Evolutionary conservation across 768 basidiomycete species (phyloP).

Genomic region (Kwoniella europaea): DNA sequence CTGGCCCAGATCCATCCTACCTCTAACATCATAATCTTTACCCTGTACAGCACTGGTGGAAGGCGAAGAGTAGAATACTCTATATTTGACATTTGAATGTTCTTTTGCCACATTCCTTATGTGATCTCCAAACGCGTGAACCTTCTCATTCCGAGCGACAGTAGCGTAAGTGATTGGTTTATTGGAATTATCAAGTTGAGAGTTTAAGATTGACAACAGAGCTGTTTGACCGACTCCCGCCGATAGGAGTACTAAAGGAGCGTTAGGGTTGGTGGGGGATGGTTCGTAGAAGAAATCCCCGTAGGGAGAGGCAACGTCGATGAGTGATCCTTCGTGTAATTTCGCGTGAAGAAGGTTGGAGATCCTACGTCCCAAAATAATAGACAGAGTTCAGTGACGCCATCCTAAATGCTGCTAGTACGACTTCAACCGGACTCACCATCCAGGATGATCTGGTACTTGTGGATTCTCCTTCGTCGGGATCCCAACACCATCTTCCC

Average conservation of each 20-base stretch:
- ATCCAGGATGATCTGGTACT: slow-evolving; percentile 17
- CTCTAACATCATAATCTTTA: slow-evolving; percentile 21
- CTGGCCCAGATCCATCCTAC: slow-evolving; percentile 20
- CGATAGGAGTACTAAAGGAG: slow-evolving; percentile 31
- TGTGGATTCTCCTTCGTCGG: slow-evolving; percentile 8
- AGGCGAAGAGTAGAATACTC: slow-evolving; percentile 22
- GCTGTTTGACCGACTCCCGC: slow-evolving; percentile 36
- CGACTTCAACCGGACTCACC: slow-evolving; percentile 9
- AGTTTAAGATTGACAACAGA: slow-evolving; percentile 35
- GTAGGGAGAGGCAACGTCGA: slow-evolving; percentile 30
- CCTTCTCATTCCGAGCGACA: slow-evolving; percentile 17
- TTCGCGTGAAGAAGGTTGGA: slow-evolving; percentile 30
- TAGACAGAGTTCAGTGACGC: too few species aligned
- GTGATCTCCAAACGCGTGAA: slow-evolving; percentile 25
- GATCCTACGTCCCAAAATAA: slow-evolving; percentile 7
- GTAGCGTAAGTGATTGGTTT: slow-evolving; percentile 29
- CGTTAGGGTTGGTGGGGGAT: background rate
- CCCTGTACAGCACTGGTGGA: slow-evolving; percentile 9
- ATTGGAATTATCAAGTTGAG: slow-evolving; percentile 17
- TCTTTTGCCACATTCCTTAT: slow-evolving; percentile 6
- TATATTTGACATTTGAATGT: slow-evolving; percentile 21
- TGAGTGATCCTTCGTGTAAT: slow-evolving; percentile 28
- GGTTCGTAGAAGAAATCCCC: slow-evolving; percentile 32
- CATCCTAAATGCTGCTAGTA: background rate
- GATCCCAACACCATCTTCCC: slow-evolving; percentile 17